A percentile compares a stretch with the other conserved stretches of the same genome.
Conservation (phyloP, 163 green algal species). For the Scenedesmus sp. region DNA sequence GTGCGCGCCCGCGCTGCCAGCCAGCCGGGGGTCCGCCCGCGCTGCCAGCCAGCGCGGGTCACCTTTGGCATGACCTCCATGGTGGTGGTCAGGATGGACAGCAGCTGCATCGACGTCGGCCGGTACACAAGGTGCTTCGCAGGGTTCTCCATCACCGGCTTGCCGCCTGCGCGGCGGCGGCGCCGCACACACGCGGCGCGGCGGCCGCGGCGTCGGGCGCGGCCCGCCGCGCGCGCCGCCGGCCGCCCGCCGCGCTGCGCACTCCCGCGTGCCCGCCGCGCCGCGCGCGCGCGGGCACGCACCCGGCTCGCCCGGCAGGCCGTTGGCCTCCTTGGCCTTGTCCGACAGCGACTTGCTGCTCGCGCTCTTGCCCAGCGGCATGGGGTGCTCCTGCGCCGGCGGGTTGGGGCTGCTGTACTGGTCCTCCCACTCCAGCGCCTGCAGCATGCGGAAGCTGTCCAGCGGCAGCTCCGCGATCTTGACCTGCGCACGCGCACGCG, state of each 20-base stretch:
- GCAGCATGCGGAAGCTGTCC: slow-evolving; percentile 74
- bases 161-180: too few species aligned
- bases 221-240: background rate
- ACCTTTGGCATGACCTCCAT: slow-evolving; percentile 56
- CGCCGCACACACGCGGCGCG: too few species aligned
- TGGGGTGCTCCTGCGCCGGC: slow-evolving; percentile 33
- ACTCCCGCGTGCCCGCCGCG: background rate
- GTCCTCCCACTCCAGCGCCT: slow-evolving; percentile 67
- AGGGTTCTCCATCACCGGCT: slow-evolving; percentile 51
- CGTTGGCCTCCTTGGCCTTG: slow-evolving; percentile 7
- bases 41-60: background rate
- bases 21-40: background rate
- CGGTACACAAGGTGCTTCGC: slow-evolving; percentile 66
- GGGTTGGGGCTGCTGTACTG: slow-evolving; percentile 37
- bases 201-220: too few species aligned
- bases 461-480: slow-evolving; percentile 75
- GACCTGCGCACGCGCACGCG: slow-evolving; percentile 48
- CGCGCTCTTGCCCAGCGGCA: slow-evolving; percentile 18
- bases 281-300: too few species aligned
- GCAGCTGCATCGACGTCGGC: slow-evolving; percentile 57
- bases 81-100: slow-evolving; percentile 62
- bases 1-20: background rate
- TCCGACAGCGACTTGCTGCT: slow-evolving; percentile 10
- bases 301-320: too few species aligned
- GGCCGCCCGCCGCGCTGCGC: background rate